A percentile compares a stretch with the other conserved stretches of the same genome.
Conservation (phyloP, 768 basidiomycete genomes). For the Suillus bovinus region DNA sequence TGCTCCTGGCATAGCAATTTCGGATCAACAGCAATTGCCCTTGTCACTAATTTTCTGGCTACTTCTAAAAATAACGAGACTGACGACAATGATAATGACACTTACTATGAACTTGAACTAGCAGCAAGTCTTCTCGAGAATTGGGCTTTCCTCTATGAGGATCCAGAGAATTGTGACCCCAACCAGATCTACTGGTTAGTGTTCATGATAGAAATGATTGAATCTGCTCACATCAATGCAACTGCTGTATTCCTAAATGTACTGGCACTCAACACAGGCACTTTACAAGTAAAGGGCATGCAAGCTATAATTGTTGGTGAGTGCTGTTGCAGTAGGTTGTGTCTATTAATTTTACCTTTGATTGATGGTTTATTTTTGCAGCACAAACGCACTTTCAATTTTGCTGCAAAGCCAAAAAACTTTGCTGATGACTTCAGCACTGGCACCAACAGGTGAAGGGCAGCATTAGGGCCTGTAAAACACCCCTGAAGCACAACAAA, state of each 20-base stretch:
- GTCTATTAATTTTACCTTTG: background rate
- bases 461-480: background rate
- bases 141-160: conserved; percentile 9
- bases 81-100: background rate
- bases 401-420: background rate
- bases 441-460: background rate
- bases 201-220: conserved; percentile 11
- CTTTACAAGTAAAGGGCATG: background rate
- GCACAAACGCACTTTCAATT: conserved; percentile 9
- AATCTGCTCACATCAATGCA: conserved; percentile 3
- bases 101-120: too few relatives aligned
- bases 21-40: conserved; percentile 7
- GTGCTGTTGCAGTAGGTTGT: conserved; percentile 8
- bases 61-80: background rate
- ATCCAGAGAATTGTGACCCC: background rate
- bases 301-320: conserved; percentile 7
- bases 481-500: background rate
- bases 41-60: conserved; percentile 4
- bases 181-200: background rate
- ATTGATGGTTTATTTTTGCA: conserved; percentile 4
- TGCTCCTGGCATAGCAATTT: conserved; percentile 13
- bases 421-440: background rate
- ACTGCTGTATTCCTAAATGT: conserved; percentile 3
- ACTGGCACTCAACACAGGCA: background rate
- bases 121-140: background rate